Evolutionary conservation across 2,329 filamentous ascomycete species (phyloP).

Genomic region (Hypoxylon sp.): DNA sequence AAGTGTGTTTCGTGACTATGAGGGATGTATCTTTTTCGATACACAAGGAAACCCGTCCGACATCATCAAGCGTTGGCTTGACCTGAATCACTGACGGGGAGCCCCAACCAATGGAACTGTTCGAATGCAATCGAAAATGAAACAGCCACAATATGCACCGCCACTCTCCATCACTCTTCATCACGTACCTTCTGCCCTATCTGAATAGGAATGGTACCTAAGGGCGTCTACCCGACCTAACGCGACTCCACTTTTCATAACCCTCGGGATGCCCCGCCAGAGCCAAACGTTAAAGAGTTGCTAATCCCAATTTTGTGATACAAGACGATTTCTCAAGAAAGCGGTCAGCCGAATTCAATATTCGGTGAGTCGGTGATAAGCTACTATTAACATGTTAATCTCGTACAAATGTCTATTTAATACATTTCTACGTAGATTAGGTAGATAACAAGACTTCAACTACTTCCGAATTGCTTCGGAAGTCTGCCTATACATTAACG

Average conservation of each 20-base stretch:
- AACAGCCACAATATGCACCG: constrained; percentile 34
- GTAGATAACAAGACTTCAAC: background rate
- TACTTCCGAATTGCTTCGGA: background rate
- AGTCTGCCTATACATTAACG: background rate
- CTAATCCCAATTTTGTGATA: constrained; percentile 37
- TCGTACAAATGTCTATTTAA: background rate
- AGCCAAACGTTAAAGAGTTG: constrained; percentile 16
- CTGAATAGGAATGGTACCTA: constrained; percentile 9
- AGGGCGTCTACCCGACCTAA: background rate
- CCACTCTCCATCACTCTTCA: constrained; percentile 15
- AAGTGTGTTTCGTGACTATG: constrained; percentile 37
- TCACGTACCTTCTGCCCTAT: constrained; percentile 9
- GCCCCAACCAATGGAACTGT: constrained; percentile 27
- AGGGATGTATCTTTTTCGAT: constrained; percentile 31
- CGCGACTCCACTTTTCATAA: constrained; percentile 14
- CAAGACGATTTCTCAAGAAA: constrained; percentile 18
- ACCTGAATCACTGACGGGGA: constrained; percentile 18
- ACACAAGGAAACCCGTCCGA: constrained; percentile 30
- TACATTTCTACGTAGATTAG: background rate
- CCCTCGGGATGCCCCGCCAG: constrained; percentile 31
- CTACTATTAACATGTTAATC: background rate
- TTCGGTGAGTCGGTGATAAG: constrained; percentile 17
- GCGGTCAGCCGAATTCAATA: constrained; percentile 35
- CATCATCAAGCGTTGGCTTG: constrained; percentile 38
- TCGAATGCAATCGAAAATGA: constrained; percentile 25